These are phyloP conservation scores for Salicornia ramosissima DNA, from an alignment of 148 eudicot species.

Conservation along the genomic window DNA sequence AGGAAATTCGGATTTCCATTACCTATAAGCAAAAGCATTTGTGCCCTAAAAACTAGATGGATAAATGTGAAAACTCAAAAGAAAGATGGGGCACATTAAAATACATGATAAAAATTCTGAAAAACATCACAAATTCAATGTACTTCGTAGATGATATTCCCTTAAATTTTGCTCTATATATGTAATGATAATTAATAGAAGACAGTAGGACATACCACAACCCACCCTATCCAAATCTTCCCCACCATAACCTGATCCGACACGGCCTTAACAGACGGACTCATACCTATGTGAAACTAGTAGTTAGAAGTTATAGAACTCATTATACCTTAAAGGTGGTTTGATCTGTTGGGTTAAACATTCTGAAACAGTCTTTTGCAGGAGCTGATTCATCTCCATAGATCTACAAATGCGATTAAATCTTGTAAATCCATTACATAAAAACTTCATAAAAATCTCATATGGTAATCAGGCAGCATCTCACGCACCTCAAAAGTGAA, in stretches of 20 bases:
- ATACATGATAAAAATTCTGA: no score
- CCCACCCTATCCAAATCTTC: no score
- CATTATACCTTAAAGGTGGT: slow-evolving; percentile 63
- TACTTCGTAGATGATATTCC: no score
- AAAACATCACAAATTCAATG: no score
- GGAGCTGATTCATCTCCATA: slow-evolving; percentile 83
- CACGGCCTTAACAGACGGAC: neutral
- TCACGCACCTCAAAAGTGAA: slow-evolving; percentile 90
- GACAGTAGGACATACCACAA: no score
- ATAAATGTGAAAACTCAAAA: no score
- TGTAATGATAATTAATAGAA: no score
- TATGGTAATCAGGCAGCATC: neutral
- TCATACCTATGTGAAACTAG: neutral
- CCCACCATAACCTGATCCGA: neutral
- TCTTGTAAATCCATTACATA: neutral
- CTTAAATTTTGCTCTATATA: no score
- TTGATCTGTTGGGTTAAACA: slow-evolving; percentile 86
- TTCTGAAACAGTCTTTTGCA: slow-evolving; percentile 80
- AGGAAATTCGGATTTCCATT: no score
- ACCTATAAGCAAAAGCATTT: no score
- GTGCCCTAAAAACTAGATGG: no score
- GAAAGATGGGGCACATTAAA: no score
- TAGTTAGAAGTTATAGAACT: neutral
- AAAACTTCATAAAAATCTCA: neutral
- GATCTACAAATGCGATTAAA: slow-evolving; percentile 43